Percentiles rank a stretch among this genome's conserved stretches.
Evolutionary conservation across 1,284 basidiomycete genomes (phyloP).

Genomic region (Cystobasidiaceae sp.): DNA sequence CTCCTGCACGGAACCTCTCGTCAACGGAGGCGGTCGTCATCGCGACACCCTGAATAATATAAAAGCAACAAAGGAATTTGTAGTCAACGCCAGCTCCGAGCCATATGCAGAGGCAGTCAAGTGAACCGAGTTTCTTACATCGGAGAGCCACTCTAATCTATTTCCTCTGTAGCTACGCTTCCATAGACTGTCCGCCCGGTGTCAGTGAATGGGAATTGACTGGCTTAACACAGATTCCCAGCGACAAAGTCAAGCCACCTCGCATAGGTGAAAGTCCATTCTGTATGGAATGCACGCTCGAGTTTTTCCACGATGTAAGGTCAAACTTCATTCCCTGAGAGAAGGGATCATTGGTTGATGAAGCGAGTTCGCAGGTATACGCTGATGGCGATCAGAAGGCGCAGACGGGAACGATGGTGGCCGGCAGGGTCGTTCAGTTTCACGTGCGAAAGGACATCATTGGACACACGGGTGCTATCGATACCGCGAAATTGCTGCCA

Average conservation of each 20-base stretch:
- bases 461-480: conserved; percentile 47
- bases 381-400: conserved; percentile 12
- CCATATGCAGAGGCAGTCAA: conserved; percentile 68
- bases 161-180: conserved; percentile 50
- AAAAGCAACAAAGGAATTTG: conserved; percentile 62
- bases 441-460: conserved; percentile 58
- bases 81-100: conserved; percentile 69
- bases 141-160: no score
- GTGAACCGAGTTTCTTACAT: background rate
- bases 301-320: no score
- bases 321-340: no score
- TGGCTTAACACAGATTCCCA: conserved; percentile 60
- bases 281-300: conserved; percentile 60
- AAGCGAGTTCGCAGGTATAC: background rate
- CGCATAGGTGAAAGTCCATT: conserved; percentile 64
- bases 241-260: conserved; percentile 62
- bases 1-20: no score
- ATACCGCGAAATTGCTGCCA: conserved; percentile 58
- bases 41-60: conserved; percentile 68
- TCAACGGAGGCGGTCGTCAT: background rate
- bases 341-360: no score
- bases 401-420: conserved; percentile 56
- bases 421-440: conserved; percentile 61
- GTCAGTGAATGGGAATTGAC: conserved; percentile 67
- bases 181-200: conserved; percentile 61